Base-by-base conservation (phyloP, 2,329 filamentous ascomycete species). In the Aureobasidium sp. region DNA sequence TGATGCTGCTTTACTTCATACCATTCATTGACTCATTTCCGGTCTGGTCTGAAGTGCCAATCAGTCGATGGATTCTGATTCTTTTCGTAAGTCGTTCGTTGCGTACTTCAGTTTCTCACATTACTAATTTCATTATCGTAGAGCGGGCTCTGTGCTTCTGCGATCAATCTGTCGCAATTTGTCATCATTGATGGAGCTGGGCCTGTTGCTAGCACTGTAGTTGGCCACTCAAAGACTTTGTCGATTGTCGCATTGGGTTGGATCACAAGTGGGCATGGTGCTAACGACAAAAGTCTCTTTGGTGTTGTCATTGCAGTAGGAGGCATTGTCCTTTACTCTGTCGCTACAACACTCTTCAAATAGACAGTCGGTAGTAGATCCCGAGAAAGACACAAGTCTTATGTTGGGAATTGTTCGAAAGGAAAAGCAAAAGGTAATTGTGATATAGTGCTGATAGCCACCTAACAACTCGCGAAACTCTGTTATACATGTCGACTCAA, bases 21-120 rank as follows among this genome's bases (percentile, higher is more conserved):
- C 85, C 85, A 0, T 86, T 87, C 68, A 76, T 84, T 24, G 86
- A 89, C 67, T 81, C 78, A 15, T 83, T 86, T 67, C 85, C 85
- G 3, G 76, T 77, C 15, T 84, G 82, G 80, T 73, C 69, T 14
- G 75, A 78, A 35, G 79, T 85, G 1, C 76, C 78, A 2, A 76
- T 50, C 7, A 58, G 35, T 3, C 65, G 63, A 5, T 71, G 68
- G 67, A 39, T 58, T 11, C 57, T 87, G 78, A 84, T 88, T 48
- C 53, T 80, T 24, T 76, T 85, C 74, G 83, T 85, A 71, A 69
- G 79, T 68, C 29, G 3, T 22, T 19, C 15, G 29, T 11, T 2
- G 19, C n/a, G n/a, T 11, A 22, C 4, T 44, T 44, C 40, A 22
- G 9, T 22, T 5, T 1, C 2, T 12, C n/a, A 44, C 5, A 22